Conservation (phyloP, 225 moss, liverwort and hornwort genomes). For the Physcomitrium patens region DNA sequence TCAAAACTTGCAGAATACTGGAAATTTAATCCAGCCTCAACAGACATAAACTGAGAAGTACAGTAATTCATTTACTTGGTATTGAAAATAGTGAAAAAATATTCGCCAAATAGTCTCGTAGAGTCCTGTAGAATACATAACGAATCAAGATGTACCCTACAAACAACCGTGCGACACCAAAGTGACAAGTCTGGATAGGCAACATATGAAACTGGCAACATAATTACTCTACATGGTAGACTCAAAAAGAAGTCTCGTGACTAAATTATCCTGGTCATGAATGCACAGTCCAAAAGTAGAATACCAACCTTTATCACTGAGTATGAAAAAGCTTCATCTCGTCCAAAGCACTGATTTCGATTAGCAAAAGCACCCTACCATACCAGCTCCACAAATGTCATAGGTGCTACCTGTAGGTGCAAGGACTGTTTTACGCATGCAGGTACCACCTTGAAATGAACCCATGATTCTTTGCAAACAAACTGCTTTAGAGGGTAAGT, state of each 20-base stretch:
- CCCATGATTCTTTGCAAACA: not conserved
- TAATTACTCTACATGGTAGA: conserved; percentile 21
- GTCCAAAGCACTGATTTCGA: conserved; percentile 1
- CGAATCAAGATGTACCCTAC: no score
- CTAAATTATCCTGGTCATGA: not conserved
- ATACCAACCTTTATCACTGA: not conserved
- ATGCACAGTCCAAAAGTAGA: conserved; percentile 19
- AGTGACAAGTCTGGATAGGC: not conserved
- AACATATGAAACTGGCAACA: conserved; percentile 4
- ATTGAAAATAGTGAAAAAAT: no score
- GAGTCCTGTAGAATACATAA: no score
- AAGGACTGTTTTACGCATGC: not conserved
- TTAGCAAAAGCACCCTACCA: not conserved
- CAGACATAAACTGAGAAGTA: no score
- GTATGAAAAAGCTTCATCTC: conserved; percentile 3
- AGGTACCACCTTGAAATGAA: conserved; percentile 6
- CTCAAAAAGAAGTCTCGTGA: not conserved
- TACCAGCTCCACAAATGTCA: not conserved
- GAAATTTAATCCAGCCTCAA: no score
- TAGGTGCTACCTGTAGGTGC: conserved; percentile 1
- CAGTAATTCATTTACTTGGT: no score
- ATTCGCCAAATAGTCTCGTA: no score
- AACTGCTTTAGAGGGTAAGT: conserved; percentile 6
- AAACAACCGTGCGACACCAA: no score
- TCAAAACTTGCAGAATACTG: no score